Evolutionary conservation across 2,329 filamentous ascomycete species (phyloP).

Genomic region (Aspergillus fructus): DNA sequence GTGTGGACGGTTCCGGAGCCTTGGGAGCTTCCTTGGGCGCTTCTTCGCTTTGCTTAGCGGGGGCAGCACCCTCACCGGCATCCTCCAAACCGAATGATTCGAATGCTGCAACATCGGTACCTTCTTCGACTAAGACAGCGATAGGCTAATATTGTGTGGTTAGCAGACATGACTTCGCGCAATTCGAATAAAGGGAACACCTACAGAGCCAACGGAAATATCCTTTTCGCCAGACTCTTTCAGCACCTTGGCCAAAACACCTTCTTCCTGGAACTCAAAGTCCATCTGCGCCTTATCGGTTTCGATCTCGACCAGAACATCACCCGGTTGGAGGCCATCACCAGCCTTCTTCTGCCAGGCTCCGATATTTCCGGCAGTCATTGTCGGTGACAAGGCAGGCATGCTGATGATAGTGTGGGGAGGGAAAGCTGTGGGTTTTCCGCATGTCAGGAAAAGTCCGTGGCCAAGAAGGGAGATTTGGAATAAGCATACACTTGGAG

Average conservation of each 20-base stretch:
- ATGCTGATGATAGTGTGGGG: constrained; percentile 95
- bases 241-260: constrained; percentile 89
- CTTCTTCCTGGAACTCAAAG: constrained; percentile 99
- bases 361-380: constrained; percentile 95
- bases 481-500: constrained; percentile 59
- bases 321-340: constrained; percentile 81
- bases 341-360: constrained; percentile 97
- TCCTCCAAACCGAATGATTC: constrained; percentile 85
- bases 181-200: constrained; percentile 41
- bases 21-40: constrained; percentile 18
- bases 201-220: constrained; percentile 87
- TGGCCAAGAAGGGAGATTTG: background rate
- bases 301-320: constrained; percentile 97
- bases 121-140: constrained; percentile 90
- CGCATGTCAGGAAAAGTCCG: constrained; percentile 20
- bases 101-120: constrained; percentile 81
- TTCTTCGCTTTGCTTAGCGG: constrained; percentile 54
- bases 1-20: constrained; percentile 62
- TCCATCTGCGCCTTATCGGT: constrained; percentile 99
- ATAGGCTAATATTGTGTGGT: constrained; percentile 68
- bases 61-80: constrained; percentile 73
- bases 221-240: constrained; percentile 94
- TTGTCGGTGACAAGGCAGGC: constrained; percentile 96
- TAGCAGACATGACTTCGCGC: constrained; percentile 13
- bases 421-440: constrained; percentile 72